These are phyloP conservation scores for Myxozyma vanderwaltii DNA, from an alignment of 805 yeast species.

Conservation along the genomic window DNA sequence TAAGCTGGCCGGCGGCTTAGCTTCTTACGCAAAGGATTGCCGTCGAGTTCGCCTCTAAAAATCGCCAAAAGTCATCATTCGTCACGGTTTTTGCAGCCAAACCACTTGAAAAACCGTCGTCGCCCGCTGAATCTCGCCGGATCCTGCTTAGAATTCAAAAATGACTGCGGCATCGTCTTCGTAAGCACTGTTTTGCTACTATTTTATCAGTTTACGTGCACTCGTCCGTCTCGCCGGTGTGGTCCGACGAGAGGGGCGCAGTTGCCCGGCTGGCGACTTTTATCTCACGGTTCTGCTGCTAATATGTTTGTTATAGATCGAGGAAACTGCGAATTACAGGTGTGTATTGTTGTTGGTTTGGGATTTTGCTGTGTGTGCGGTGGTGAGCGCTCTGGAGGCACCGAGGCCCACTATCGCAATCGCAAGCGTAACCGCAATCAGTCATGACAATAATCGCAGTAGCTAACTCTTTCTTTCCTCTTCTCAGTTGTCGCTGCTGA, in stretches of 20 bases:
- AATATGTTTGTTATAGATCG: constrained; percentile 15
- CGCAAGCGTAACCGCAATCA: not conserved
- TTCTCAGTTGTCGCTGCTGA: constrained; percentile 82
- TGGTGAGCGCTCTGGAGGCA: not conserved
- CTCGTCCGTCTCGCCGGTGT: constrained; percentile 2
- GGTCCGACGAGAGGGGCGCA: constrained; percentile 6
- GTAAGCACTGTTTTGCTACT: constrained; percentile 4
- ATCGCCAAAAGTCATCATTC: constrained; percentile 9
- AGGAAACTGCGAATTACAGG: constrained; percentile 33
- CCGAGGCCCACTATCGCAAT: not conserved
- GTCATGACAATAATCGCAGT: not conserved
- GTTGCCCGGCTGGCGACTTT: not conserved
- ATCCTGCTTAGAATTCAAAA: not conserved
- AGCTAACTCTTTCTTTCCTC: not conserved
- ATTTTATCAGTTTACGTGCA: not conserved
- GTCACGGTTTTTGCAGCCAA: not conserved
- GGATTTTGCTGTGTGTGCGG: not conserved
- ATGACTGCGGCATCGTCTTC: constrained; percentile 17
- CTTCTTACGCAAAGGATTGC: not conserved
- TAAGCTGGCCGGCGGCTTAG: not conserved
- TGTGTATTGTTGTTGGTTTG: not conserved
- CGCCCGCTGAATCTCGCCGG: not conserved
- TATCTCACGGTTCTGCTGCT: not conserved
- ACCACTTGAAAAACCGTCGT: not conserved
- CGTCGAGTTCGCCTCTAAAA: not conserved